Conservation (phyloP, 164 flowering plant species). For the Hamamelis virginiana region DNA sequence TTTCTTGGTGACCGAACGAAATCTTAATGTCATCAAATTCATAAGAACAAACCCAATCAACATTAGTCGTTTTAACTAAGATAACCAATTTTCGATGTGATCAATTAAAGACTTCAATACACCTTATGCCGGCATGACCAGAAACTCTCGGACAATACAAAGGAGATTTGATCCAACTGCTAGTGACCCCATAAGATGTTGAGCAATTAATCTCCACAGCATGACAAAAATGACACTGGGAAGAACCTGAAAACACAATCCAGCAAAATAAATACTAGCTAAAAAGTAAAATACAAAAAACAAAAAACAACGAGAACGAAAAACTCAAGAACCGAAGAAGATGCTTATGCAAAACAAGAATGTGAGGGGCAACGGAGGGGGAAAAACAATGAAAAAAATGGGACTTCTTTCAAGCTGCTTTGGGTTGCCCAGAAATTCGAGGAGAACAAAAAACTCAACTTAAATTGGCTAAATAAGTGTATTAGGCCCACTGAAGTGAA, state of each 20-base stretch:
- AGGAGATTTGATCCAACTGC: conserved; percentile 24
- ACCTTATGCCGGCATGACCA: conserved; percentile 40
- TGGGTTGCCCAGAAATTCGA: neutral
- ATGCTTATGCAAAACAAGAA: too few species aligned
- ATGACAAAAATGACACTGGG: conserved; percentile 22
- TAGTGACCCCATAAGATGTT: conserved; percentile 26
- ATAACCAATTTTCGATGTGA: neutral
- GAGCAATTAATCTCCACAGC: conserved; percentile 42
- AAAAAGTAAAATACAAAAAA: neutral
- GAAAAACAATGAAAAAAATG: too few species aligned
- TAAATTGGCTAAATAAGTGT: too few species aligned
- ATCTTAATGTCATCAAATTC: too few species aligned
- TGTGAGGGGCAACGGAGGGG: neutral
- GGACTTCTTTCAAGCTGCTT: neutral
- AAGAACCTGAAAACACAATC: conserved; percentile 16
- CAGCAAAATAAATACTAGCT: neutral
- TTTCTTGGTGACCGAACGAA: too few species aligned
- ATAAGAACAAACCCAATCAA: neutral
- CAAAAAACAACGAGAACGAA: neutral
- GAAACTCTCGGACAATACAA: conserved; percentile 31
- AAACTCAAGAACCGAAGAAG: neutral
- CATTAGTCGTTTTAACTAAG: neutral
- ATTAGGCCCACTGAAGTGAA: too few species aligned
- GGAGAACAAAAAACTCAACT: too few species aligned
- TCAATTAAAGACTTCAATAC: neutral